These are phyloP conservation scores for Aegilops umbellulata DNA, from an alignment of 176 grass and related monocot genomes.

Conservation along the genomic window DNA sequence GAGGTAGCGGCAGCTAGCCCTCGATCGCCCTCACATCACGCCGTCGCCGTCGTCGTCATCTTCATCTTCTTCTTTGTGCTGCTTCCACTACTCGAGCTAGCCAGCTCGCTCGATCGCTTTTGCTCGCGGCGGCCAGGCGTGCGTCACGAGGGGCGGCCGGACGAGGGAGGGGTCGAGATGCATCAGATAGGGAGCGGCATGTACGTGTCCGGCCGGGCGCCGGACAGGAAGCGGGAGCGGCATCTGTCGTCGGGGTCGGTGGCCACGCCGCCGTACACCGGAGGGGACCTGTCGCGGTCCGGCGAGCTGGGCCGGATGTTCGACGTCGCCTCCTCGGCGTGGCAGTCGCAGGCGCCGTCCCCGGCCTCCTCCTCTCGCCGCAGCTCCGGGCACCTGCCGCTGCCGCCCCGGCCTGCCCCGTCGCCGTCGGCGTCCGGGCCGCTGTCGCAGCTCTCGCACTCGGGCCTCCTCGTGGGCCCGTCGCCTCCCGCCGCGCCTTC, in stretches of 20 bases:
- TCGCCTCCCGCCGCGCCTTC: conserved; percentile 36
- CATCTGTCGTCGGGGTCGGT: conserved; percentile 41
- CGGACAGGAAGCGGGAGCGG: conserved; percentile 63
- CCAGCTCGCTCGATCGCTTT: not conserved
- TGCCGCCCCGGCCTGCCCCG: conserved; percentile 37
- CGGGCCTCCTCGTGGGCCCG: conserved; percentile 73
- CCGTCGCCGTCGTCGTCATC: not conserved
- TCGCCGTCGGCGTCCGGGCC: conserved; percentile 59
- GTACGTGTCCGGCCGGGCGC: conserved; percentile 85
- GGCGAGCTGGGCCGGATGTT: conserved; percentile 94
- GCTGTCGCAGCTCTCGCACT: conserved; percentile 59
- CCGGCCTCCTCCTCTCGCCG: conserved; percentile 44
- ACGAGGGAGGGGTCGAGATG: conserved; percentile 21
- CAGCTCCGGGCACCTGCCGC: conserved; percentile 49
- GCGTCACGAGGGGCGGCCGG: too few relatives aligned
- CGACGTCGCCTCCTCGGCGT: conserved; percentile 43
- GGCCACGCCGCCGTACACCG: conserved; percentile 77
- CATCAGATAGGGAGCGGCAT: conserved; percentile 79
- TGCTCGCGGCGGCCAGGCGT: not conserved
- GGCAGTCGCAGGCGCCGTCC: conserved; percentile 12
- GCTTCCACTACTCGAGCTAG: not conserved
- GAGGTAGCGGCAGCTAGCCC: not conserved
- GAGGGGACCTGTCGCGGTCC: conserved; percentile 65
- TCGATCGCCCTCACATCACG: not conserved
- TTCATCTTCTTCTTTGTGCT: not conserved